These are phyloP conservation scores for Spathaspora girioi DNA, from an alignment of 805 yeast genomes.

Conservation along the genomic window DNA sequence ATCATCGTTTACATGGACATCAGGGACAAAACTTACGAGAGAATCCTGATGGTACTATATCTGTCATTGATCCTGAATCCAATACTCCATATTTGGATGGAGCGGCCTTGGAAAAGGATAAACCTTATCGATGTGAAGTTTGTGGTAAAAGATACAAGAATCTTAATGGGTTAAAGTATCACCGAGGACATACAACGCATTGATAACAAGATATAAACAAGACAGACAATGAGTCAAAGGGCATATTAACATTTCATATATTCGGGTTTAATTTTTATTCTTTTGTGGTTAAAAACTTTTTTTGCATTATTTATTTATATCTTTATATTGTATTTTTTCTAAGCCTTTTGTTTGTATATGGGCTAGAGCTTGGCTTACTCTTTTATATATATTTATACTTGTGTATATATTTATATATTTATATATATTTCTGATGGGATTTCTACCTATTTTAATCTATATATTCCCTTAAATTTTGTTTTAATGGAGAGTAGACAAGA, in stretches of 20 bases:
- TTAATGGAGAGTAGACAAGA: too few species aligned
- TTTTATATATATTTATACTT: neutral
- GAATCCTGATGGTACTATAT: conserved; percentile 89
- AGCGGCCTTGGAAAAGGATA: conserved; percentile 92
- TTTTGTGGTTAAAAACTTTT: neutral
- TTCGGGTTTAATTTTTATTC: neutral
- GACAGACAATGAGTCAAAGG: neutral
- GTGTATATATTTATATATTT: too few species aligned
- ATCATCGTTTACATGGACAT: conserved; percentile 94
- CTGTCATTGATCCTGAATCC: conserved; percentile 87
- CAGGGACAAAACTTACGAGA: conserved; percentile 89
- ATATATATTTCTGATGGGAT: neutral
- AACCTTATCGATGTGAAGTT: conserved; percentile 96
- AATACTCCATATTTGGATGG: conserved; percentile 91
- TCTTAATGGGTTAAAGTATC: conserved; percentile 92
- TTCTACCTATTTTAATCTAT: too few species aligned
- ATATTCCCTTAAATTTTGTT: neutral
- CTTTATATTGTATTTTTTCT: neutral
- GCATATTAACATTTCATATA: neutral
- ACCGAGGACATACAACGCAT: conserved; percentile 97
- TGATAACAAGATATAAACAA: conserved; percentile 20
- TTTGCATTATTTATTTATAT: neutral
- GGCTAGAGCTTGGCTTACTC: neutral
- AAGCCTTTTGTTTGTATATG: neutral
- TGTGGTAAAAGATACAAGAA: conserved; percentile 97